Evolutionary conservation across 208 protist genomes (phyloP).

Genomic region (Leishmania amazonensis): DNA sequence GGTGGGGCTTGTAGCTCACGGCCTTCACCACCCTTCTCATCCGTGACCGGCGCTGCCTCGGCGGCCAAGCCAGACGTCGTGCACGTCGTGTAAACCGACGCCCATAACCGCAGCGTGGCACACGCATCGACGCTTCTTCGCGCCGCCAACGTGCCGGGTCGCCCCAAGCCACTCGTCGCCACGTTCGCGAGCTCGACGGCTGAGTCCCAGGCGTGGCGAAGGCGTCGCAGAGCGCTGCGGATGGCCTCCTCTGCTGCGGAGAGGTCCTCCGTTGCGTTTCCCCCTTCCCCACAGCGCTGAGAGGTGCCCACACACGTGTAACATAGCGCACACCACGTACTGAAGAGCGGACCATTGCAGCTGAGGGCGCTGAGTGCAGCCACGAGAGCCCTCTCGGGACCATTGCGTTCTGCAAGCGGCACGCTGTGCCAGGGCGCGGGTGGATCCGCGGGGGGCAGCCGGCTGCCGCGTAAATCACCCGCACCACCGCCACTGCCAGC

Average conservation of each 20-base stretch:
- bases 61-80: neutral
- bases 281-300: neutral
- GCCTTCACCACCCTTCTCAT: neutral
- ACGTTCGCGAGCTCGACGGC: neutral
- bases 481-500: neutral
- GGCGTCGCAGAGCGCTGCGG: conserved; percentile 6
- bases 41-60: neutral
- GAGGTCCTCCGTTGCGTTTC: neutral
- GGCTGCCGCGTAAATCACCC: neutral
- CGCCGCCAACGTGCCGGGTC: neutral
- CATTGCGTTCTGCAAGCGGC: neutral
- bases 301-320: conserved; percentile 14
- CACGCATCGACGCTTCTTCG: neutral
- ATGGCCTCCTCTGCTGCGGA: neutral
- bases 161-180: neutral
- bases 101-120: conserved; percentile 14
- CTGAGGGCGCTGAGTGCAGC: conserved; percentile 11
- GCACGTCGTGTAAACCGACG: neutral
- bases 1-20: neutral
- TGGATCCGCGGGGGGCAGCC: conserved; percentile 6
- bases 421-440: conserved; percentile 18
- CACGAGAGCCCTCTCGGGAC: neutral
- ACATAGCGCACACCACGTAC: conserved; percentile 27
- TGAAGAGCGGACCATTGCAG: conserved; percentile 26
- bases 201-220: conserved; percentile 17